A percentile compares a stretch with the other conserved stretches of the same genome.
phyloP scores from a whole-genome alignment of 208 protist genomes.

The Leishmania braziliensis region DNA sequence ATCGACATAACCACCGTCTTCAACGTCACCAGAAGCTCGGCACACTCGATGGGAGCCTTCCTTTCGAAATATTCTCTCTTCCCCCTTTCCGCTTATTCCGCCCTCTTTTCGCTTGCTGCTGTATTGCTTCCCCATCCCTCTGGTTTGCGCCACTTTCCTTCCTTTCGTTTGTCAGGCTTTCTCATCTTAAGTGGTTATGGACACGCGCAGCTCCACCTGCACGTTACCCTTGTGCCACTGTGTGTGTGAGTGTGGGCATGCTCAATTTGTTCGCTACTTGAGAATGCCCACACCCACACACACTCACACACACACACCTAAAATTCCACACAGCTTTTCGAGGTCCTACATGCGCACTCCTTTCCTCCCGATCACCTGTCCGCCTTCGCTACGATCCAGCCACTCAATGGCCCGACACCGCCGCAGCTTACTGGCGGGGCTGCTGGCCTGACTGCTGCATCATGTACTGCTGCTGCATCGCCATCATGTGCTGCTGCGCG shows the following conservation, averaged over 20 bases:
- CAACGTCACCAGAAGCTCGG: background rate
- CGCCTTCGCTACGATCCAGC: background rate
- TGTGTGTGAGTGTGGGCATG: too few relatives aligned
- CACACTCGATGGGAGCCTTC: too few relatives aligned
- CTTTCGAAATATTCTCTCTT: background rate
- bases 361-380: constrained; percentile 1
- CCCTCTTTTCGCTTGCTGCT: too few relatives aligned
- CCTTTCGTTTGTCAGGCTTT: background rate
- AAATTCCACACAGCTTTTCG: too few relatives aligned
- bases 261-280: too few relatives aligned
- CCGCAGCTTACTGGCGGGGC: constrained; percentile 32
- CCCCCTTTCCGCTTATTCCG: background rate
- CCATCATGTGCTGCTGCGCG: constrained; percentile 75
- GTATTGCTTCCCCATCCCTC: too few relatives aligned
- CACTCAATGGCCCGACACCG: background rate
- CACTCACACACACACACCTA: too few relatives aligned
- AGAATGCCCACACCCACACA: too few relatives aligned
- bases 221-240: too few relatives aligned
- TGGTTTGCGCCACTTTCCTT: background rate
- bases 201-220: too few relatives aligned
- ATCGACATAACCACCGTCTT: background rate
- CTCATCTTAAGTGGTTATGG: too few relatives aligned
- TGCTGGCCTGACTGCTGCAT: constrained; percentile 50
- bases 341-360: background rate
- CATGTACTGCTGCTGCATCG: constrained; percentile 64